phyloP scores from a whole-genome alignment of 2,329 filamentous ascomycete genomes.

The Gyromitra esculenta region DNA sequence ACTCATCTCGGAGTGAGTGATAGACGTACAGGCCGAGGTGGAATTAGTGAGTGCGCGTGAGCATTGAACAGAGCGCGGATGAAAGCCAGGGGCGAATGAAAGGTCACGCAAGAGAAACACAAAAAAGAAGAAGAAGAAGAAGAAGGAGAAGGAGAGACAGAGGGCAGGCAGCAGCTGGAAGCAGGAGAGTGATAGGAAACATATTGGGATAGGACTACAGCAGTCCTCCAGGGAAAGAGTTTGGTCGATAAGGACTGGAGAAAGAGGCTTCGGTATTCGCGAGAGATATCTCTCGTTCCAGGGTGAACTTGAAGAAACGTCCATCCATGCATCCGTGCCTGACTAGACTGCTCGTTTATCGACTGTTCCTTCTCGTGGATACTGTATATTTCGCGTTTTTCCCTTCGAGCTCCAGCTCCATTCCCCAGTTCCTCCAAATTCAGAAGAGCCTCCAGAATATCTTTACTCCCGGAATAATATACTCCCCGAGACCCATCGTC shows the following conservation, averaged over 20 bases:
- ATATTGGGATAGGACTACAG: constrained; percentile 24
- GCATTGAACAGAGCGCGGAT: constrained; percentile 39
- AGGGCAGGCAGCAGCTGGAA: not conserved
- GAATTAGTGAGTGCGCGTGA: constrained; percentile 47
- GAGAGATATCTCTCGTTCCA: constrained; percentile 41
- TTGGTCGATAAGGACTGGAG: constrained; percentile 43
- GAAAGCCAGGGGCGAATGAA: constrained; percentile 43
- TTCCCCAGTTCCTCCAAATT: constrained; percentile 28
- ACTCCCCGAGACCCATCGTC: constrained; percentile 39
- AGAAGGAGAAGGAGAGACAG: constrained; percentile 14
- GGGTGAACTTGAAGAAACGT: constrained; percentile 48
- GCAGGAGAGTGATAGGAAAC: constrained; percentile 22
- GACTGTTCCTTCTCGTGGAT: constrained; percentile 45
- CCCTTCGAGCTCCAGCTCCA: constrained; percentile 38
- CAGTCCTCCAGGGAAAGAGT: constrained; percentile 10
- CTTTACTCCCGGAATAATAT: constrained; percentile 43
- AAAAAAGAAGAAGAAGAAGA: constrained; percentile 18
- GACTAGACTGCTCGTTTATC: constrained; percentile 51
- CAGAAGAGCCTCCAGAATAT: constrained; percentile 26
- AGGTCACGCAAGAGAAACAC: constrained; percentile 34
- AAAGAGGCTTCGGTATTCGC: constrained; percentile 38
- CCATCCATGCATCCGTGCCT: constrained; percentile 50
- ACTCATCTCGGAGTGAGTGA: constrained; percentile 28
- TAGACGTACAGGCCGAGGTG: constrained; percentile 20
- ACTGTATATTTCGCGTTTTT: constrained; percentile 49